phyloP scores from a whole-genome alignment of 164 flowering plant genomes.

The Aristolochia californica region DNA sequence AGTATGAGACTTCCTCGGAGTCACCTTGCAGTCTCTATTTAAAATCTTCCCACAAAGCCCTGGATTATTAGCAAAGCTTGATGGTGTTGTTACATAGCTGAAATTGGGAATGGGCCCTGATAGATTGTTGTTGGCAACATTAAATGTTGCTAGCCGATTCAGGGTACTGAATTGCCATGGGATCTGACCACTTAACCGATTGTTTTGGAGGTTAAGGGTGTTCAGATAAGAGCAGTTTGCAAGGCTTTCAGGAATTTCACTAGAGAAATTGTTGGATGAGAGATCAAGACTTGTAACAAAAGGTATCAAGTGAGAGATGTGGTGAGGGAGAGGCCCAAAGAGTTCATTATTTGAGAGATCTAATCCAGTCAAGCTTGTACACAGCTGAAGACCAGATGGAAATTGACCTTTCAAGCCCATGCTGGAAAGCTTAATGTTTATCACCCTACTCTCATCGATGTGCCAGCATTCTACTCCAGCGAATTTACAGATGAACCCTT shows the following conservation, averaged over 20 bases:
- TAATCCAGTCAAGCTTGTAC: constrained; percentile 57
- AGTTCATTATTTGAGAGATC: constrained; percentile 60
- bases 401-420: constrained; percentile 62
- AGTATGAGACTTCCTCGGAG: constrained; percentile 14
- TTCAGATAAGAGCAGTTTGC: constrained; percentile 49
- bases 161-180: constrained; percentile 40
- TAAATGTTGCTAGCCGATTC: constrained; percentile 37
- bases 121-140: constrained; percentile 45
- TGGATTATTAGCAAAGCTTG: constrained; percentile 1
- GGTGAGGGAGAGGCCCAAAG: constrained; percentile 41
- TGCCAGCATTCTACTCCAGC: constrained; percentile 79
- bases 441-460: constrained; percentile 53
- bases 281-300: constrained; percentile 52
- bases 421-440: constrained; percentile 39
- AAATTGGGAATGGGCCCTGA: constrained; percentile 44
- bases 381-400: constrained; percentile 44
- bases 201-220: constrained; percentile 45
- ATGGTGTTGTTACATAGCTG: not conserved
- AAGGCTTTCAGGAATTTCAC: constrained; percentile 39
- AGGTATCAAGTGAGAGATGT: constrained; percentile 23
- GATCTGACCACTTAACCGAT: constrained; percentile 47
- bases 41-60: constrained; percentile 8
- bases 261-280: constrained; percentile 54
- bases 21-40: constrained; percentile 15
- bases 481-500: constrained; percentile 64